These are phyloP conservation scores for Cordyceps fumosorosea DNA, from an alignment of 2,329 filamentous ascomycete species.

Conservation along the genomic window DNA sequence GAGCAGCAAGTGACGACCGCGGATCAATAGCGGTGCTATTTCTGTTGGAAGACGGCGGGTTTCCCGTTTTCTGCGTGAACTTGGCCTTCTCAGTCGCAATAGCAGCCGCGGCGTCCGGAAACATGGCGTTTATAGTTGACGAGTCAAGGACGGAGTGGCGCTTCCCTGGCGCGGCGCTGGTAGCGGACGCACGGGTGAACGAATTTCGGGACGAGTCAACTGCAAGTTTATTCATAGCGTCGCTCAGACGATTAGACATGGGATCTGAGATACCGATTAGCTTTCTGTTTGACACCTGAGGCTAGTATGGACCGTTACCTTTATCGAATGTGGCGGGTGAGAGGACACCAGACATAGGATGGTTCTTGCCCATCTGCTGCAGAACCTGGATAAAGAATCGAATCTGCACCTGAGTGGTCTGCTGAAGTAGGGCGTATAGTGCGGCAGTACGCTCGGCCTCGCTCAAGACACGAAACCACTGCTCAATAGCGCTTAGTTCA, in stretches of 20 bases:
- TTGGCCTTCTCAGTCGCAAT: conserved; percentile 98
- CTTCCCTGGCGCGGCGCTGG: conserved; percentile 67
- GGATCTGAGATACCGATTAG: conserved; percentile 57
- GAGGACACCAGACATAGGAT: conserved; percentile 91
- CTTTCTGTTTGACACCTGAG: conserved; percentile 14
- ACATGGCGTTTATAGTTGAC: conserved; percentile 96
- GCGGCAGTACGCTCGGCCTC: conserved; percentile 95
- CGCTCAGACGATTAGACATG: conserved; percentile 91
- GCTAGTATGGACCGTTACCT: conserved; percentile 45
- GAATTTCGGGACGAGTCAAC: conserved; percentile 85
- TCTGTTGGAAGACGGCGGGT: conserved; percentile 81
- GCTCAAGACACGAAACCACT: conserved; percentile 97
- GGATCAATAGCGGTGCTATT: conserved; percentile 80
- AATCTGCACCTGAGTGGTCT: conserved; percentile 98
- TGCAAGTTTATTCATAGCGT: conserved; percentile 93
- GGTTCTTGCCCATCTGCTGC: conserved; percentile 97
- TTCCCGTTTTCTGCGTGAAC: conserved; percentile 91
- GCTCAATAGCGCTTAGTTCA: conserved; percentile 95
- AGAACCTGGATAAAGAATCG: conserved; percentile 98
- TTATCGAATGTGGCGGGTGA: conserved; percentile 97
- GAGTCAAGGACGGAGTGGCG: conserved; percentile 91
- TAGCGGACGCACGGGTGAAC: conserved; percentile 70
- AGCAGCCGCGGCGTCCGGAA: conserved; percentile 95
- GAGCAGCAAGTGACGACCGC: conserved; percentile 65
- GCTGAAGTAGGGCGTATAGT: conserved; percentile 89